Percentiles rank a stretch among this genome's conserved stretches.
phyloP scores from a whole-genome alignment of 805 yeast genomes.

The Pichia paraexigua region DNA sequence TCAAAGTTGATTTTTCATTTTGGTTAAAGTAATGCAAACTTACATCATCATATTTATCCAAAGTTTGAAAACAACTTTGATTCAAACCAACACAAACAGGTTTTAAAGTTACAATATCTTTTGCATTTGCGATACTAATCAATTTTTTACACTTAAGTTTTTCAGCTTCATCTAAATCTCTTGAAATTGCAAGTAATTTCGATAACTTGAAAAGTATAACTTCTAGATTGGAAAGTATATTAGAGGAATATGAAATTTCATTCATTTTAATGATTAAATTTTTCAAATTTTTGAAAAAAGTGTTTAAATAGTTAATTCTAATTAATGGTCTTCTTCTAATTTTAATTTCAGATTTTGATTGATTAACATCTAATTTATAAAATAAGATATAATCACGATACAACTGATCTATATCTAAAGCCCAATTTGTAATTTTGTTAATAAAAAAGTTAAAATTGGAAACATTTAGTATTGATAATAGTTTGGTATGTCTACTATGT shows the following conservation, averaged over 20 bases:
- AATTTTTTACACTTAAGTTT: constrained; percentile 12
- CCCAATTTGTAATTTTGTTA: constrained; percentile 21
- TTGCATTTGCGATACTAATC: constrained; percentile 18
- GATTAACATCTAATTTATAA: constrained; percentile 19
- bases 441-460: constrained; percentile 11
- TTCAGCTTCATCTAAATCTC: constrained; percentile 19
- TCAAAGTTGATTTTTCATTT: constrained; percentile 15
- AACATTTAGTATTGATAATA: constrained; percentile 9
- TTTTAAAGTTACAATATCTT: constrained; percentile 17
- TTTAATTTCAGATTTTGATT: constrained; percentile 21
- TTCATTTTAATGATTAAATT: constrained; percentile 15
- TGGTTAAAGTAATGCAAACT: constrained; percentile 22
- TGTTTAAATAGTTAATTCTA: constrained; percentile 22
- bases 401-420: constrained; percentile 10
- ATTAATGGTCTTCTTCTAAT: constrained; percentile 27
- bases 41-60: not conserved
- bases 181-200: constrained; percentile 14
- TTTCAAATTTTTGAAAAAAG: constrained; percentile 17
- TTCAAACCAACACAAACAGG: constrained; percentile 17
- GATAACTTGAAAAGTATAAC: constrained; percentile 16
- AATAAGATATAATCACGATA: constrained; percentile 19
- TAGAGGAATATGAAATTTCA: constrained; percentile 16
- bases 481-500: constrained; percentile 14
- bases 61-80: not conserved
- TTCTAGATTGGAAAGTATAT: constrained; percentile 20